Evolutionary conservation across 139 green algal species (phyloP).

Genomic region (Coelastrella sp.): DNA sequence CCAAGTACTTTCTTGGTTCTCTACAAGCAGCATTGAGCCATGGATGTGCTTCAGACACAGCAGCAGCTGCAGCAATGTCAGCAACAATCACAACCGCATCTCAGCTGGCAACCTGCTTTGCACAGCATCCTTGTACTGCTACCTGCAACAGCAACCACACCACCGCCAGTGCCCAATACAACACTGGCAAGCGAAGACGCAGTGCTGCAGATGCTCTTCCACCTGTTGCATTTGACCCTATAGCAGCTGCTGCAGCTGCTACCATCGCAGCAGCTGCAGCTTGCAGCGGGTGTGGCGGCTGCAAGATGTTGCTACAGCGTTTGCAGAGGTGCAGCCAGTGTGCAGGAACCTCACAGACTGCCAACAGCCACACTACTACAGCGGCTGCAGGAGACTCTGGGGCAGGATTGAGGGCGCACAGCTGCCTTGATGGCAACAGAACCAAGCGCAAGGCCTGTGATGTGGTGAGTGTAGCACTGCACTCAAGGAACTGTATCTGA

Average conservation of each 20-base stretch:
- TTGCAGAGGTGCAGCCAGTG: slow-evolving; percentile 11
- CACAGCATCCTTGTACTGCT: too few relatives aligned
- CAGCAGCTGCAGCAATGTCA: background rate
- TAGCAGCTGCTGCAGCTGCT: slow-evolving; percentile 1
- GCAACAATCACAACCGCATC: background rate
- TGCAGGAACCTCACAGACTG: background rate
- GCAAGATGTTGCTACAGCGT: slow-evolving; percentile 3
- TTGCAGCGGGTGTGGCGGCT: background rate
- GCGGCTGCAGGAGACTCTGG: background rate
- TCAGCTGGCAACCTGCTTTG: background rate
- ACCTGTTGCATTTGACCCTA: background rate
- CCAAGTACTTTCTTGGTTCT: slow-evolving; percentile 11
- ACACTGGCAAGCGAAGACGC: background rate
- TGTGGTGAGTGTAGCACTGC: too few relatives aligned
- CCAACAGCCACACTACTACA: background rate
- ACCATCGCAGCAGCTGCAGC: slow-evolving; percentile 6
- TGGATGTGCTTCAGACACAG: background rate
- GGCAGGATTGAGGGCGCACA: background rate
- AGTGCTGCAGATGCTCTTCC: background rate
- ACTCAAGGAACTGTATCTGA: too few relatives aligned
- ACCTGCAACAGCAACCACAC: background rate
- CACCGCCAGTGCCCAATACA: background rate
- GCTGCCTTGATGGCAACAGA: too few relatives aligned
- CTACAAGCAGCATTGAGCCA: background rate
- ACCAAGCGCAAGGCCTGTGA: too few relatives aligned